Percentiles rank a stretch among this genome's conserved stretches.
phyloP scores from a whole-genome alignment of 73 alveolate genomes.

The Uronychia binucleata region DNA sequence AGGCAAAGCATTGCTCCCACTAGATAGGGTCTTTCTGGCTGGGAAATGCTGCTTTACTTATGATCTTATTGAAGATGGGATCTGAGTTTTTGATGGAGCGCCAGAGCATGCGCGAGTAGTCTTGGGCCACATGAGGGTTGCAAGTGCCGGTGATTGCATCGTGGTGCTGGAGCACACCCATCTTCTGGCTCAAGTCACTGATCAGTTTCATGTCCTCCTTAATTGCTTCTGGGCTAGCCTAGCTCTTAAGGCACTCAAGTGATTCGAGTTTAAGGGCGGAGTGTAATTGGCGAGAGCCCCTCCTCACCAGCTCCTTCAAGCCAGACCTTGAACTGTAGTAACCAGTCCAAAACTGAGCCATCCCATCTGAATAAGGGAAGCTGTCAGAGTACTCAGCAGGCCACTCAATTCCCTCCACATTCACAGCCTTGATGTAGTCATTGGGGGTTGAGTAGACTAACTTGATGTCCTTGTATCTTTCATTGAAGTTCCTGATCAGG shows the following conservation, averaged over 20 bases:
- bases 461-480: neutral
- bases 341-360: conserved; percentile 28
- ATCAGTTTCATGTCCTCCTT: too few species aligned
- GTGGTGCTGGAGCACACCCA: conserved; percentile 66
- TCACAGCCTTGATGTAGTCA: neutral
- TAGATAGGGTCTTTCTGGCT: too few species aligned
- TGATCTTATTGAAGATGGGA: too few species aligned
- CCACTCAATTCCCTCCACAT: neutral
- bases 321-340: conserved; percentile 6
- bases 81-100: too few species aligned
- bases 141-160: conserved; percentile 86
- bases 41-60: too few species aligned
- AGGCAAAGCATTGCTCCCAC: too few species aligned
- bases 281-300: too few species aligned
- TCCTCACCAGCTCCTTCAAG: conserved; percentile 1
- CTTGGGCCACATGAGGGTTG: conserved; percentile 60
- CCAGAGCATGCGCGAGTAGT: conserved; percentile 32
- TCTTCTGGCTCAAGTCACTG: neutral
- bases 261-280: too few species aligned
- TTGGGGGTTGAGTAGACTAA: neutral
- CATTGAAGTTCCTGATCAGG: neutral
- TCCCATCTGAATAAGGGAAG: neutral
- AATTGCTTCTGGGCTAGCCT: too few species aligned
- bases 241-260: too few species aligned
- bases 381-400: neutral